phyloP scores from a whole-genome alignment of 768 basidiomycete species.

The Boletus rubescentipes region DNA sequence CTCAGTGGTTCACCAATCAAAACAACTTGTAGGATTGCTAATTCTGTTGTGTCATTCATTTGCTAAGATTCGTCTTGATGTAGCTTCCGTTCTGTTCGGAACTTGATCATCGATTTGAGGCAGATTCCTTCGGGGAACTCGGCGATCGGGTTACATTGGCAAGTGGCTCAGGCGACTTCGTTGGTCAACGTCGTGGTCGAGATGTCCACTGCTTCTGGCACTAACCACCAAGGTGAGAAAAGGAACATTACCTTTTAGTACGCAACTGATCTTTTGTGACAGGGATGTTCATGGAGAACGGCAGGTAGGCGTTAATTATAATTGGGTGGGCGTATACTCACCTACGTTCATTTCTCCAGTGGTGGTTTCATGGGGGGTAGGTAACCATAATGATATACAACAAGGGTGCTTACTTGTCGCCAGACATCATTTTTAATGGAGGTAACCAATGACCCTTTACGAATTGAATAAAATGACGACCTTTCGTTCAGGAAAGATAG shows the following conservation, averaged over 20 bases:
- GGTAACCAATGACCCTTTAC: conserved; percentile 12
- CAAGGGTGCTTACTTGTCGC: not conserved
- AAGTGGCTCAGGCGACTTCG: conserved; percentile 75
- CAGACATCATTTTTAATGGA: conserved; percentile 46
- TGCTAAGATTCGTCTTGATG: conserved; percentile 2
- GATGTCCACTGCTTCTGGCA: conserved; percentile 64
- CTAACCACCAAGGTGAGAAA: conserved; percentile 62
- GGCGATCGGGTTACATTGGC: conserved; percentile 81
- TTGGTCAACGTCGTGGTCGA: conserved; percentile 69
- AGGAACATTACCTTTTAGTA: not conserved
- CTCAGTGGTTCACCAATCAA: conserved; percentile 25
- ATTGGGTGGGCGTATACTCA: not conserved
- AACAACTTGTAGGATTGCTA: conserved; percentile 21
- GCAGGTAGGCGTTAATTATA: conserved; percentile 36
- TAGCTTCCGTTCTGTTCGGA: conserved; percentile 70
- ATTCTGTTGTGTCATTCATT: not conserved
- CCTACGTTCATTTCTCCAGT: conserved; percentile 10
- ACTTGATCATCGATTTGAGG: conserved; percentile 69
- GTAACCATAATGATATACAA: conserved; percentile 5
- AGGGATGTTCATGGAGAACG: conserved; percentile 77
- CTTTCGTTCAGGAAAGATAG: conserved; percentile 40
- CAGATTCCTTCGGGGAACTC: conserved; percentile 49
- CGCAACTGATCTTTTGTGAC: not conserved
- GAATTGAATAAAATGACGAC: not conserved
- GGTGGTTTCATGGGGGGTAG: conserved; percentile 57